Conservation (phyloP, 78 protist species). For the Isochrysis galbana region DNA sequence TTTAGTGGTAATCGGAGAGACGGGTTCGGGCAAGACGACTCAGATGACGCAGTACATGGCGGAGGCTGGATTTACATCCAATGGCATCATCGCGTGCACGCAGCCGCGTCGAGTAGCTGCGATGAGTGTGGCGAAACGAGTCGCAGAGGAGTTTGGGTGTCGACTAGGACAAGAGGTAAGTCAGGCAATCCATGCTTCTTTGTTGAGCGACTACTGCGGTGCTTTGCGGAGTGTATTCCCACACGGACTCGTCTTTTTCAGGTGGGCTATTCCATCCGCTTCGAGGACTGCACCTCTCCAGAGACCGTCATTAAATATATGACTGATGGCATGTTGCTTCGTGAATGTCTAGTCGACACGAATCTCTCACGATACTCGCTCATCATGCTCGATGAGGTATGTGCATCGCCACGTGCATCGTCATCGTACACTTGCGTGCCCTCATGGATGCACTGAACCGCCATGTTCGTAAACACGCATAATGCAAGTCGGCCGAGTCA, state of each 20-base stretch:
- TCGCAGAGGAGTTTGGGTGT: constrained; percentile 98
- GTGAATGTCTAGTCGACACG: constrained; percentile 94
- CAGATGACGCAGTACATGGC: constrained; percentile 81
- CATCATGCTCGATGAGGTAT: constrained; percentile 69
- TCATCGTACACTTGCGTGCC: too few species aligned
- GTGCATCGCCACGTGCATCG: too few species aligned
- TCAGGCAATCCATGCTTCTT: too few species aligned
- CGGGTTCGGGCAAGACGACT: constrained; percentile 90
- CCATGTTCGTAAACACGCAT: too few species aligned
- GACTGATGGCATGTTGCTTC: constrained; percentile 93
- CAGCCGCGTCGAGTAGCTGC: constrained; percentile 99
- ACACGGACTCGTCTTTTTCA: too few species aligned
- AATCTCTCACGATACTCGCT: constrained; percentile 57
- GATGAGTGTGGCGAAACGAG: constrained; percentile 97
- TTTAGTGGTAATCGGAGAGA: constrained; percentile 86
- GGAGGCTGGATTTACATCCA: constrained; percentile 56
- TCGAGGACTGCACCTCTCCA: constrained; percentile 88
- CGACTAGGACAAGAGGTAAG: constrained; percentile 50
- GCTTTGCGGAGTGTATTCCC: neutral
- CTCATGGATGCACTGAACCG: too few species aligned
- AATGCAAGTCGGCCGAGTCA: too few species aligned
- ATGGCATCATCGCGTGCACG: constrained; percentile 54
- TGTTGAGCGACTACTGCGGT: too few species aligned
- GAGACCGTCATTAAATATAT: constrained; percentile 97
- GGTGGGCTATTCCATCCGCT: constrained; percentile 97